These are phyloP conservation scores for Trifolium fragiferum DNA, from an alignment of 306 rosid genomes.

Conservation along the genomic window DNA sequence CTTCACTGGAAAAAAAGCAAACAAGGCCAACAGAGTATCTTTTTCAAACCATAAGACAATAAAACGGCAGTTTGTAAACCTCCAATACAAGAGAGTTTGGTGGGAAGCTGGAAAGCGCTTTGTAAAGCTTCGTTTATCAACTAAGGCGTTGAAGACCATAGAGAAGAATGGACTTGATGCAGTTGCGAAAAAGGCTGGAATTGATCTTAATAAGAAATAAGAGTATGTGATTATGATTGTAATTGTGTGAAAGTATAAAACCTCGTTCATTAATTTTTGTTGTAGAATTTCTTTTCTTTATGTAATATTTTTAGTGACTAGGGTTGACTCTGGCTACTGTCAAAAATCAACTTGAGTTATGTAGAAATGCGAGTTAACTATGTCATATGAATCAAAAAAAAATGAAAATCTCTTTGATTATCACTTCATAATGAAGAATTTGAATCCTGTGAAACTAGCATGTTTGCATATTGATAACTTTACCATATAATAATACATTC, in stretches of 20 bases:
- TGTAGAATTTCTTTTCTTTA: constrained; percentile 4
- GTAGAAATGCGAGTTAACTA: constrained; percentile 17
- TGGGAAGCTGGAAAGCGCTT: constrained; percentile 98
- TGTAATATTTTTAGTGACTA: constrained; percentile 12
- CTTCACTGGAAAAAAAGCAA: constrained; percentile 89
- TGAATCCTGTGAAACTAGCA: neutral
- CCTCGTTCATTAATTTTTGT: constrained; percentile 21
- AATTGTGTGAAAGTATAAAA: constrained; percentile 11
- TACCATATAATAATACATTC: neutral
- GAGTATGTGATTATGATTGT: constrained; percentile 34
- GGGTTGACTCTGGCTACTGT: neutral
- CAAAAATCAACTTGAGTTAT: constrained; percentile 7
- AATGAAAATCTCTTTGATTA: constrained; percentile 33
- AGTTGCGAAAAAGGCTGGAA: constrained; percentile 95
- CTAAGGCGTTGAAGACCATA: constrained; percentile 91
- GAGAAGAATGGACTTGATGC: constrained; percentile 97
- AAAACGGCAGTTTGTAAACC: constrained; percentile 89
- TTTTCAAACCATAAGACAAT: constrained; percentile 91
- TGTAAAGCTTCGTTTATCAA: constrained; percentile 85
- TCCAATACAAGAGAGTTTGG: constrained; percentile 92
- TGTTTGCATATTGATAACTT: neutral
- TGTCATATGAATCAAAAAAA: too few relatives aligned
- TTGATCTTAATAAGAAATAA: constrained; percentile 82
- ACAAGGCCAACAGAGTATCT: constrained; percentile 82
- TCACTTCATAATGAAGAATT: neutral